Base-by-base conservation (phyloP, 2,329 filamentous ascomycete genomes). In the Magnaporthiopsis rhizophila region DNA sequence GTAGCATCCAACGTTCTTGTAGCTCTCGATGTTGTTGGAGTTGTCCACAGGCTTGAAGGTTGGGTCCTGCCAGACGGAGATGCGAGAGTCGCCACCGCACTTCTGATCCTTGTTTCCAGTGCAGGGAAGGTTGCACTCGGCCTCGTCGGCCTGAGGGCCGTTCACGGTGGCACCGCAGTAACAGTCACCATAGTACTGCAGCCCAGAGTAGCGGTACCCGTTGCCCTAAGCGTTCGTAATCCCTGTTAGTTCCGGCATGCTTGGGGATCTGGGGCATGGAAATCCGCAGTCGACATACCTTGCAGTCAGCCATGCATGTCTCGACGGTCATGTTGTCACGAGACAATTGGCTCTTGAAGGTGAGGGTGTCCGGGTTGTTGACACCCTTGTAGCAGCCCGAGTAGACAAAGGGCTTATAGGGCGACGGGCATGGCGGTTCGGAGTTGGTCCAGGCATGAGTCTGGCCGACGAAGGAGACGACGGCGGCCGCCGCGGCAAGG, bases 1-100 rank as follows among this genome's bases (percentile, higher is more conserved):
- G 69, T 83, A 88, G 76, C 88, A 91, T 64, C 88, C 88, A n/a
- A 82, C 72, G 67, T 85, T 81, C 58, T 77, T 76, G 78, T 86
- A 90, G 59, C 80, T 78, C 63, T 77, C 76, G 59, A 81, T 76
- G 30, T 78, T 80, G 32, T 79, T 80, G 32, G 81, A 72, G 62
- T 81, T 75, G 26, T 74, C 75, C 67, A 77, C 80, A 30, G 76
- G 74, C 60, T 76, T 71, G 68, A 81, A 82, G 36, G 79, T 83
- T 4, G 79, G 76, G 62, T 83, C 81, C 69, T 79, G 74, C 70
- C 76, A 83, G 69, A 82, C 66, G 2, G 81, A 81, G 65, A 85
- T 78, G 36, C 73, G 69, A 11, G 76, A 74, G 64, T 79, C 74
- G 26, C 81, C 79, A 64, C 82, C 83, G 66, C 82, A 85, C 32